phyloP scores from a whole-genome alignment of 176 grass and related monocot species.

The Eleusine indica region DNA sequence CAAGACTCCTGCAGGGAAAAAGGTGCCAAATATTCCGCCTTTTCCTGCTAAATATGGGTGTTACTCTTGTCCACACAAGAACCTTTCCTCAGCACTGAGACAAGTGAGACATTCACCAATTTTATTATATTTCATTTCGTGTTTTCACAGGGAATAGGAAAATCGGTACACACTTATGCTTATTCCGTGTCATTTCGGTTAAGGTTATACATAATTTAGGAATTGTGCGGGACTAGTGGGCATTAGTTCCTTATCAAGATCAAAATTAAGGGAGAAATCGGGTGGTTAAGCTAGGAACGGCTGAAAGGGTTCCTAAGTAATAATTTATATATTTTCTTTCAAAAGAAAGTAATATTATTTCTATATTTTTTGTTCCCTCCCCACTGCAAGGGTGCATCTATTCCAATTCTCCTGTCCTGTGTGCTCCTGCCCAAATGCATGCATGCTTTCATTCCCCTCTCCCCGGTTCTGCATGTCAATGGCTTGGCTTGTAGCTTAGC shows the following conservation, averaged over 20 bases:
- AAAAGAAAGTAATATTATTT: conserved; percentile 32
- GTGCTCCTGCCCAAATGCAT: conserved; percentile 34
- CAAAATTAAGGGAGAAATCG: conserved; percentile 11
- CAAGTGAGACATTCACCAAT: conserved; percentile 29
- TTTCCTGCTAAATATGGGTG: conserved; percentile 46
- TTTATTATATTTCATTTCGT: neutral
- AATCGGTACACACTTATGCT: conserved; percentile 26
- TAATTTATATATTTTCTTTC: conserved; percentile 23
- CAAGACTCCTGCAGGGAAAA: conserved; percentile 25
- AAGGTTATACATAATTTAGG: conserved; percentile 42
- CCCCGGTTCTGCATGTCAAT: conserved; percentile 27
- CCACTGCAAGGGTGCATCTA: conserved; percentile 78
- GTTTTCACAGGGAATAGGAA: conserved; percentile 5
- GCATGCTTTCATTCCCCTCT: neutral
- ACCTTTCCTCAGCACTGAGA: conserved; percentile 40
- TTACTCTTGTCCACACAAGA: conserved; percentile 32
- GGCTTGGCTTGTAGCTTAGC: neutral
- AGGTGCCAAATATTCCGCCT: conserved; percentile 17
- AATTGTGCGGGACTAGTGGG: conserved; percentile 40
- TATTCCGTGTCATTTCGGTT: conserved; percentile 43
- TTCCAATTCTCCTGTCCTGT: conserved; percentile 40
- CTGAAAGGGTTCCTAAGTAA: conserved; percentile 36
- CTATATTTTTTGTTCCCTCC: conserved; percentile 44
- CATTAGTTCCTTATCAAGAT: conserved; percentile 50
- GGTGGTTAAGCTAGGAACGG: conserved; percentile 22